Base-by-base conservation (phyloP, 1,284 basidiomycete genomes). In the Heliocybe sulcata region DNA sequence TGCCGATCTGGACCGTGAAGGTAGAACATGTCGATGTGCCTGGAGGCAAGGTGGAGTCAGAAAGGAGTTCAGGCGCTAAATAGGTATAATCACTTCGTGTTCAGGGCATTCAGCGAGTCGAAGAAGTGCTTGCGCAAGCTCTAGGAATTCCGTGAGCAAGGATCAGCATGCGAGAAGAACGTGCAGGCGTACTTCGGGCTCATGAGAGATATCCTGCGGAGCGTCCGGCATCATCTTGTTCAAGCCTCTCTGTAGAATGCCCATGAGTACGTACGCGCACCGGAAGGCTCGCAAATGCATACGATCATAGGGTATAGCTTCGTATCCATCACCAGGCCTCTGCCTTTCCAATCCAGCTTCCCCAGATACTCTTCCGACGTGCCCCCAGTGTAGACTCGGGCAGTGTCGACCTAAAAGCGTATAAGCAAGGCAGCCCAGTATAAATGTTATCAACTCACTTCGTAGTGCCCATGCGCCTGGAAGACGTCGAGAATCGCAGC, bases 1-100 rank as follows among this genome's bases (percentile, higher is more conserved):
- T 69, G 67, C 20, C 80, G 72, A 59, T 83, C 81, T 2, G 81
- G 79, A 2, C 70, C 76, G 59, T 83, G 80, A 2, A 83, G 69
- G 65, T 82, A 83, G 66, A 70, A 82, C 58, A 82, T 71, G 45
- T 81, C 77, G 26, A 77, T 58, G 54, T 59, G 51, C 23, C 61
- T 67, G 57, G 11, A 47, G 10, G 23, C 19, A 19, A 20, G 9
- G 23, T 19, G 11, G 10, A 19, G 45, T 47, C 10, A 47, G 45
- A n/a, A n/a, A n/a, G n/a, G n/a, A n/a, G n/a, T n/a, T n/a, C n/a
- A n/a, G n/a, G n/a, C n/a, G n/a, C n/a, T n/a, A n/a, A n/a, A n/a
- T n/a, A n/a, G n/a, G n/a, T n/a, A n/a, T n/a, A n/a, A n/a, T n/a
- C n/a, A n/a, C n/a, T n/a, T n/a, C n/a, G n/a, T n/a, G n/a, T n/a